Evolutionary conservation across 139 green algal genomes (phyloP), one percentile per base, ranked within the genome.

Genomic region (Picocystis salinarum): DNA sequence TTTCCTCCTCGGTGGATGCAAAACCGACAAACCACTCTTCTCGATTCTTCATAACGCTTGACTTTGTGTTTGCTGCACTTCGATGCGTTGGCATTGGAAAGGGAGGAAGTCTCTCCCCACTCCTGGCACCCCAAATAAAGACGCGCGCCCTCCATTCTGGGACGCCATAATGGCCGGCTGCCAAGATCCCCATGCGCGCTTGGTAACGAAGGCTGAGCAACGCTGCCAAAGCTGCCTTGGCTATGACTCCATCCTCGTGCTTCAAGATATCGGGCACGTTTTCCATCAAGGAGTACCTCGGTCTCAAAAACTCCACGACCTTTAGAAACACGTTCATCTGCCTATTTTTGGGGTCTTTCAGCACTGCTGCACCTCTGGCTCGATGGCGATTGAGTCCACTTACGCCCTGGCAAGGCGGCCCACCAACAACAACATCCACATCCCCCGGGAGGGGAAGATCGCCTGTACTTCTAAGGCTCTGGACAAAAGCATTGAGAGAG

Each of bases 401-500:
- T 22, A 79, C 51, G 23, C 74, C 74, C 52, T 87, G 76, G 66
- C 76, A 87, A 17, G 76, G 76, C 10, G 76, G 76, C 0, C 76
- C 76, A 5, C 76, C 76, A 28, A 67, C 70, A 13, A 88, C 48
- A 28, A 88, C 24, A 34, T 75, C 56, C 13, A 87, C 64, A 12
- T 74, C 59, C 0, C 75, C 75, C 4, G 62, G 59, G 34, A 62
- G n/a, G n/a, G n/a, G n/a, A n/a, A n/a, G n/a, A n/a, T n/a, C n/a
- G n/a, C n/a, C n/a, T n/a, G n/a, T n/a, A n/a, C n/a, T n/a, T n/a
- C n/a, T n/a, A n/a, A n/a, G n/a, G n/a, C n/a, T n/a, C n/a, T n/a
- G n/a, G n/a, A n/a, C n/a, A n/a, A n/a, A n/a, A n/a, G n/a, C n/a
- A n/a, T n/a, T n/a, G n/a, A n/a, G n/a, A n/a, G n/a, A n/a, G n/a